These are phyloP conservation scores for Coccinonectria pachysandricola DNA, from an alignment of 2,329 filamentous ascomycete species.

Conservation along the genomic window DNA sequence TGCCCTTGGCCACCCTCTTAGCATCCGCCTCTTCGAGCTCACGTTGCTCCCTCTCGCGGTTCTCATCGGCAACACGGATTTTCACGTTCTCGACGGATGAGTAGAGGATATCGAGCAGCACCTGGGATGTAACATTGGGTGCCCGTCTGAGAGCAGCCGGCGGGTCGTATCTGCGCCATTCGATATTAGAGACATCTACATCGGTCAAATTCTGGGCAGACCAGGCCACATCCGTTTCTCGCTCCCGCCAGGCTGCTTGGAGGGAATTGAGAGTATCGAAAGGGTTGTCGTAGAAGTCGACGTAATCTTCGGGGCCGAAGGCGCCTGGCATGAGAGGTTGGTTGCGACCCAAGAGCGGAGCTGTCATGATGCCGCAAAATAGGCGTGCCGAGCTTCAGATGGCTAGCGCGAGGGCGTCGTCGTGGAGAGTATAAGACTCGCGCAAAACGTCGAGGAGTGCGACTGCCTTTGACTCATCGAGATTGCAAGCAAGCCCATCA, in stretches of 20 bases:
- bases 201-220: conserved; percentile 12
- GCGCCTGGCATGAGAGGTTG: conserved; percentile 19
- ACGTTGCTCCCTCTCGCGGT: conserved; percentile 19
- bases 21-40: conserved; percentile 7
- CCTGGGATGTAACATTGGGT: conserved; percentile 28
- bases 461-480: too few relatives aligned
- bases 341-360: conserved; percentile 5
- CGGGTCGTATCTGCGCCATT: conserved; percentile 38
- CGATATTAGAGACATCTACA: conserved; percentile 20
- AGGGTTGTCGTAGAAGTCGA: conserved; percentile 21
- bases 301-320: conserved; percentile 21
- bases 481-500: too few relatives aligned
- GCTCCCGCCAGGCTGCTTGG: conserved; percentile 15
- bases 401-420: too few relatives aligned
- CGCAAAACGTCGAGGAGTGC: too few relatives aligned
- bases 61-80: conserved; percentile 23
- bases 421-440: too few relatives aligned
- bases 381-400: too few relatives aligned
- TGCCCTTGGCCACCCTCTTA: conserved; percentile 18
- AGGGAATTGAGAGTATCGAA: conserved; percentile 15
- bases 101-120: conserved; percentile 31
- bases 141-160: conserved; percentile 31
- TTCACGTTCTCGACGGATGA: conserved; percentile 37
- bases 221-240: conserved; percentile 11
- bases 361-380: too few relatives aligned